These are phyloP conservation scores for Backusella westeae DNA, from an alignment of 192 early-diverging fungal species.

Conservation along the genomic window DNA sequence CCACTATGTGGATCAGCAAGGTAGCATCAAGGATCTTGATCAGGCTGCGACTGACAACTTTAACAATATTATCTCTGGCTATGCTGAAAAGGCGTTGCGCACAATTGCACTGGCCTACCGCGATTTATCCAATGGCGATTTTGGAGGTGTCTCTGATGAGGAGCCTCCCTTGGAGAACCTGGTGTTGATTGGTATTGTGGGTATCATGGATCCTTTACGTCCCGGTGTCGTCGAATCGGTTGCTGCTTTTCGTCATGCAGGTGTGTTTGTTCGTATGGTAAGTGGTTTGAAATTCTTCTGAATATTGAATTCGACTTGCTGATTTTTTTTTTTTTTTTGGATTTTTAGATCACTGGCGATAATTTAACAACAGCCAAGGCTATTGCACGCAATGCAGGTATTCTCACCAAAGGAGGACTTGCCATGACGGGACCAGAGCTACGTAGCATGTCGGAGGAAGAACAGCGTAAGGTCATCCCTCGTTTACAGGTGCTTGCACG, in stretches of 20 bases:
- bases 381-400: slow-evolving; percentile 86
- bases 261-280: slow-evolving; percentile 81
- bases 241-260: slow-evolving; percentile 69
- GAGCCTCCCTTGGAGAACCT: slow-evolving; percentile 51
- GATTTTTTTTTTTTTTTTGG: not conserved
- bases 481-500: slow-evolving; percentile 83
- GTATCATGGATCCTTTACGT: slow-evolving; percentile 87
- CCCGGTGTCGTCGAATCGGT: slow-evolving; percentile 76
- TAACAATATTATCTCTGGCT: slow-evolving; percentile 50
- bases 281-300: too few relatives aligned
- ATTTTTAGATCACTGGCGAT: slow-evolving; percentile 67
- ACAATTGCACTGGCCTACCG: slow-evolving; percentile 71
- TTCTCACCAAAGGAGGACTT: slow-evolving; percentile 67
- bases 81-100: slow-evolving; percentile 67
- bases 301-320: too few relatives aligned
- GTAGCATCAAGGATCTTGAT: slow-evolving; percentile 44
- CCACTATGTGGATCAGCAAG: slow-evolving; percentile 51
- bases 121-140: slow-evolving; percentile 47
- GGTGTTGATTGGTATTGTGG: slow-evolving; percentile 70
- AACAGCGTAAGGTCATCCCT: slow-evolving; percentile 63
- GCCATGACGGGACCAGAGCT: slow-evolving; percentile 79
- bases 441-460: slow-evolving; percentile 60
- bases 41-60: slow-evolving; percentile 38
- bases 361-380: slow-evolving; percentile 84
- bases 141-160: slow-evolving; percentile 51